Evolutionary conservation across 139 green algal species (phyloP).

Genomic region (Chlorella sorokiniana): DNA sequence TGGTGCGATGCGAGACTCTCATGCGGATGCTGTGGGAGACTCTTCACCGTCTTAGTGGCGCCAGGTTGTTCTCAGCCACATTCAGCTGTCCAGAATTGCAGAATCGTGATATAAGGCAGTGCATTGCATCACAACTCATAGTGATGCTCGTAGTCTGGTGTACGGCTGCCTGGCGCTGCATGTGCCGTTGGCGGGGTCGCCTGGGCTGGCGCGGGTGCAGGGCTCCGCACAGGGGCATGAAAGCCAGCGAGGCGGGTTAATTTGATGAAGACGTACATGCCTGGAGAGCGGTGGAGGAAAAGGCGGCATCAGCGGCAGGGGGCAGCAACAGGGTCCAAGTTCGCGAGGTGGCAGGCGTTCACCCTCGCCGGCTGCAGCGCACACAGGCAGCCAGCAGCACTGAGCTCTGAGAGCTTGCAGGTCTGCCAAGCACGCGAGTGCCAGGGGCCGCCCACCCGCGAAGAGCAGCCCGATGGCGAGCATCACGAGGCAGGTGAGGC

Average conservation of each 20-base stretch:
- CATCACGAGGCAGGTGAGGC: constrained; percentile 50
- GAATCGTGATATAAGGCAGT: neutral
- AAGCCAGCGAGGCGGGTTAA: constrained; percentile 42
- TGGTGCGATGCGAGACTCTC: too few relatives aligned
- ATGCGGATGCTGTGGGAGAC: too few relatives aligned
- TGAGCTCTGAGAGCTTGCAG: neutral
- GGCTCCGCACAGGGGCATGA: neutral
- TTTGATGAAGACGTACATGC: constrained; percentile 58
- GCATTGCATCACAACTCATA: constrained; percentile 5
- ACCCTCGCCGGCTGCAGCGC: neutral
- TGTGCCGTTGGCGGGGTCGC: neutral
- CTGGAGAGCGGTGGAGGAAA: neutral
- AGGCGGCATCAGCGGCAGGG: neutral
- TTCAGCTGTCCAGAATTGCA: neutral
- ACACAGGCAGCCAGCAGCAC: neutral
- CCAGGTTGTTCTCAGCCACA: neutral
- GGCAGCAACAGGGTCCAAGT: neutral
- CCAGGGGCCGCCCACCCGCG: constrained; percentile 26
- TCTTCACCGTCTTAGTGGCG: too few relatives aligned
- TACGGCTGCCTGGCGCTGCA: neutral
- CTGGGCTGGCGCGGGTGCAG: neutral
- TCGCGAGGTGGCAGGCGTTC: neutral
- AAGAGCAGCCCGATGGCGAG: constrained; percentile 44
- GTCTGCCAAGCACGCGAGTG: neutral
- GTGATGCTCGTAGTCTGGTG: constrained; percentile 10